A percentile compares a stretch with the other conserved stretches of the same genome.
phyloP scores from a whole-genome alignment of 176 grass and related monocot genomes.

The Musa itinerans region DNA sequence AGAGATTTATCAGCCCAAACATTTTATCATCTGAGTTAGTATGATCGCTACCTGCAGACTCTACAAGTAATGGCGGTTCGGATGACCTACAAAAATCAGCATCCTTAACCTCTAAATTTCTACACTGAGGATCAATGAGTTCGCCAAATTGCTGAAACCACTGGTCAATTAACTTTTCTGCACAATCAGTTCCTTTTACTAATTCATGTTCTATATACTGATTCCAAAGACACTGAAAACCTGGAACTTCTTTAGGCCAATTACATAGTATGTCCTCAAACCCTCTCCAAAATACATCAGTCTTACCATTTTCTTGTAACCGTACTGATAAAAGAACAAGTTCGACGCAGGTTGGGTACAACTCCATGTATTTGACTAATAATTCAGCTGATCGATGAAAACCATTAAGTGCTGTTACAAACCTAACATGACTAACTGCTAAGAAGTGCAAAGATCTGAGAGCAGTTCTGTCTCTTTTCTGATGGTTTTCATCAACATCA shows the following conservation, averaged over 20 bases:
- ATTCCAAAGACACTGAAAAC: slow-evolving; percentile 88
- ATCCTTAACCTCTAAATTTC: slow-evolving; percentile 11
- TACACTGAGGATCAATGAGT: slow-evolving; percentile 17
- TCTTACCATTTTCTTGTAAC: slow-evolving; percentile 32
- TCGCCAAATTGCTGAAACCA: slow-evolving; percentile 64
- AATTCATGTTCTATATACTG: slow-evolving; percentile 64
- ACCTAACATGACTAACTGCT: slow-evolving; percentile 65
- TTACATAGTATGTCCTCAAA: slow-evolving; percentile 60
- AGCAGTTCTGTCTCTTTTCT: slow-evolving; percentile 54
- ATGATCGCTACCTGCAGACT: slow-evolving; percentile 22
- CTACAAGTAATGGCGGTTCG: slow-evolving; percentile 22
- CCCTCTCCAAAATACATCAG: slow-evolving; percentile 24
- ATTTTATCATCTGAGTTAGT: slow-evolving; percentile 44
- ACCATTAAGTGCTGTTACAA: slow-evolving; percentile 50
- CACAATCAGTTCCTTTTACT: slow-evolving; percentile 39
- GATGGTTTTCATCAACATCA: slow-evolving; percentile 43
- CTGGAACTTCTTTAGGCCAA: slow-evolving; percentile 69
- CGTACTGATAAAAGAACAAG: slow-evolving; percentile 54
- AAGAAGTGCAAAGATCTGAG: slow-evolving; percentile 64
- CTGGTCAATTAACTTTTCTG: slow-evolving; percentile 40
- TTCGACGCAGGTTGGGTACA: slow-evolving; percentile 73
- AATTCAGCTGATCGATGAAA: slow-evolving; percentile 42
- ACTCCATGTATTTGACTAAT: slow-evolving; percentile 68
- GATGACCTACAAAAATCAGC: slow-evolving; percentile 11
- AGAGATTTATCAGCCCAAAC: slow-evolving; percentile 68